A percentile compares a stretch with the other conserved stretches of the same genome.
phyloP scores from a whole-genome alignment of 2,329 filamentous ascomycete species.

The Colletotrichum simmondsii region DNA sequence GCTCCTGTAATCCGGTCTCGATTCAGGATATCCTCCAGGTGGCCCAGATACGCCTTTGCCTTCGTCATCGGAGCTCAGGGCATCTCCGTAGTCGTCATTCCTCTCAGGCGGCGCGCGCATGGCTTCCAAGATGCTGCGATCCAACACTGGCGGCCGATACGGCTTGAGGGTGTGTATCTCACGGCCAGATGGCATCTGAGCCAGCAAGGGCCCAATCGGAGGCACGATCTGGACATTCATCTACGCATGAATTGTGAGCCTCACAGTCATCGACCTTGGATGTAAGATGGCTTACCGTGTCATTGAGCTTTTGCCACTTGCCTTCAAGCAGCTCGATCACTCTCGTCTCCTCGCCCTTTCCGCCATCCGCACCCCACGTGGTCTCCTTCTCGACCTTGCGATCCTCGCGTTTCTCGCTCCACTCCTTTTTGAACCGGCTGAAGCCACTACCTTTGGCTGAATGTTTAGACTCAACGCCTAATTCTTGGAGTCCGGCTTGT shows the following conservation, averaged over 20 bases:
- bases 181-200: constrained; percentile 86
- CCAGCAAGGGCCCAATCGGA: constrained; percentile 75
- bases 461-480: constrained; percentile 70
- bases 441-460: constrained; percentile 67
- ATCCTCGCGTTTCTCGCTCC: constrained; percentile 83
- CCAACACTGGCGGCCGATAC: constrained; percentile 74
- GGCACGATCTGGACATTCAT: constrained; percentile 85
- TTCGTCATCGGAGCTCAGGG: constrained; percentile 53
- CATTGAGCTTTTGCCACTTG: constrained; percentile 94
- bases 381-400: constrained; percentile 78
- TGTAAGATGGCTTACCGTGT: constrained; percentile 72
- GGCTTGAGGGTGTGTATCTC: constrained; percentile 82
- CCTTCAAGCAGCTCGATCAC: constrained; percentile 87
- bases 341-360: constrained; percentile 83
- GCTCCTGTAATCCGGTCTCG: constrained; percentile 51
- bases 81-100: constrained; percentile 46
- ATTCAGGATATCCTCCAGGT: constrained; percentile 63
- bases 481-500: constrained; percentile 77
- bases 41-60: constrained; percentile 44
- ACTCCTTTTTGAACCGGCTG: constrained; percentile 76
- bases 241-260: constrained; percentile 49
- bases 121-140: constrained; percentile 70
- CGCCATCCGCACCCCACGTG: constrained; percentile 85
- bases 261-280: background rate
- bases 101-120: constrained; percentile 66